Percentiles rank a stretch among this genome's conserved stretches.
These are phyloP conservation scores for Xylaria bambusicola DNA, from an alignment of 495 filamentous ascomycete genomes.

Conservation along the genomic window DNA sequence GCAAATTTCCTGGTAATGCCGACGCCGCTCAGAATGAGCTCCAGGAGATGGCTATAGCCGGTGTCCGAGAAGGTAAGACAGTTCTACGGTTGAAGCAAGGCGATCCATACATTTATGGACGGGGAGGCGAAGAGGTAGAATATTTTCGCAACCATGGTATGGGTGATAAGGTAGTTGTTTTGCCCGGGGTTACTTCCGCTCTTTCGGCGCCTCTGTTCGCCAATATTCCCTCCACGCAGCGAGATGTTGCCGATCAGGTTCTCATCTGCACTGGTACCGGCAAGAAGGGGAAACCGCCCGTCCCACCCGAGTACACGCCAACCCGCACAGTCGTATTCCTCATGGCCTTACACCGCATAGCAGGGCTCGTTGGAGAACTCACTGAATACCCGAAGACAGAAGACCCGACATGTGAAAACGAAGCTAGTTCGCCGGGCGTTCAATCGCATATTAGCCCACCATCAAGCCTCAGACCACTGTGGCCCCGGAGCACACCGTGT, in stretches of 20 bases:
- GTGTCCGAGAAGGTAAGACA: constrained; percentile 68
- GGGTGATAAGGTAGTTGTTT: constrained; percentile 58
- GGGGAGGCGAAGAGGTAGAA: constrained; percentile 89
- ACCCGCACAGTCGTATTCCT: constrained; percentile 89
- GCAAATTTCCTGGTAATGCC: constrained; percentile 97
- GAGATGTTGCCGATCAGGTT: constrained; percentile 88
- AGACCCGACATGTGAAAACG: constrained; percentile 30
- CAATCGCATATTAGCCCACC: not conserved
- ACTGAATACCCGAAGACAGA: constrained; percentile 45
- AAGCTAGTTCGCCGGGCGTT: not conserved
- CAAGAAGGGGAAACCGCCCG: constrained; percentile 80
- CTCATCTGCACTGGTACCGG: constrained; percentile 94
- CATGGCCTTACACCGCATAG: constrained; percentile 90
- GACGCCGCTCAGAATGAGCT: constrained; percentile 92
- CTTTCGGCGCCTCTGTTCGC: constrained; percentile 87
- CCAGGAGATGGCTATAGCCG: constrained; percentile 73
- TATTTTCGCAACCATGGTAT: constrained; percentile 78
- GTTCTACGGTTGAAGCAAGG: constrained; percentile 94
- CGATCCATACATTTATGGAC: constrained; percentile 93
- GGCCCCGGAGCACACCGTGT: constrained; percentile 70
- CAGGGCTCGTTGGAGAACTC: constrained; percentile 66
- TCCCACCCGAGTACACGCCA: constrained; percentile 74
- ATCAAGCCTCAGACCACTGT: constrained; percentile 33
- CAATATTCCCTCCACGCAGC: constrained; percentile 82
- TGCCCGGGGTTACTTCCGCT: constrained; percentile 89